phyloP scores from a whole-genome alignment of 306 rosid species.

The Trifolium pratense region DNA sequence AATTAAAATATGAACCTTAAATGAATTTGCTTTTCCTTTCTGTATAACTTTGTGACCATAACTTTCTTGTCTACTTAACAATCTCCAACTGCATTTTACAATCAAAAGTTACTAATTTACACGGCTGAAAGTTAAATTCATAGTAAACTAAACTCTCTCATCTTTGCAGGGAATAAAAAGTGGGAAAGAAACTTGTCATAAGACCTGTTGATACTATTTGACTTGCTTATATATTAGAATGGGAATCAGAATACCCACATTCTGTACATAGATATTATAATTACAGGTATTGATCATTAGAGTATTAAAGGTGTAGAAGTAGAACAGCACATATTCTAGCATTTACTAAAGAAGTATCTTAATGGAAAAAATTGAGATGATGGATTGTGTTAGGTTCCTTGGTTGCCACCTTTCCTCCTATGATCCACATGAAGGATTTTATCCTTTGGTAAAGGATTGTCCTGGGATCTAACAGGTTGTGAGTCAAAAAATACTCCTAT shows the following conservation, averaged over 20 bases:
- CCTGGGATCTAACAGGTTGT: no score
- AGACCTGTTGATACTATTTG: neutral
- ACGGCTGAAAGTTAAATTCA: neutral
- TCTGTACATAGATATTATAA: neutral
- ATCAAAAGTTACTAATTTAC: neutral
- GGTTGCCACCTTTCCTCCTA: no score
- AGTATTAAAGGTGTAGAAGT: neutral
- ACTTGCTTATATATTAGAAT: neutral
- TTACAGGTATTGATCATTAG: neutral
- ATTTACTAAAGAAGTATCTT: neutral
- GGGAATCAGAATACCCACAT: neutral
- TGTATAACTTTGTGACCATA: neutral
- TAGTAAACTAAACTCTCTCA: neutral
- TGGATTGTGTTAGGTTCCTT: neutral
- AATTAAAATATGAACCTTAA: neutral
- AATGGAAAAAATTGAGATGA: neutral
- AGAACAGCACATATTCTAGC: neutral
- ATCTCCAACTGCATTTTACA: neutral
- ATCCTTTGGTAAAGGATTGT: no score
- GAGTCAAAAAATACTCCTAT: neutral
- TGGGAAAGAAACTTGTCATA: neutral
- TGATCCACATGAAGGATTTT: no score
- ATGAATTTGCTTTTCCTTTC: neutral
- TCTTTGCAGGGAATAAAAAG: neutral
- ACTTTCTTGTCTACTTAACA: neutral